Evolutionary conservation across 2,329 filamentous ascomycete genomes (phyloP).

Genomic region (Sarocladiaceae sp.): DNA sequence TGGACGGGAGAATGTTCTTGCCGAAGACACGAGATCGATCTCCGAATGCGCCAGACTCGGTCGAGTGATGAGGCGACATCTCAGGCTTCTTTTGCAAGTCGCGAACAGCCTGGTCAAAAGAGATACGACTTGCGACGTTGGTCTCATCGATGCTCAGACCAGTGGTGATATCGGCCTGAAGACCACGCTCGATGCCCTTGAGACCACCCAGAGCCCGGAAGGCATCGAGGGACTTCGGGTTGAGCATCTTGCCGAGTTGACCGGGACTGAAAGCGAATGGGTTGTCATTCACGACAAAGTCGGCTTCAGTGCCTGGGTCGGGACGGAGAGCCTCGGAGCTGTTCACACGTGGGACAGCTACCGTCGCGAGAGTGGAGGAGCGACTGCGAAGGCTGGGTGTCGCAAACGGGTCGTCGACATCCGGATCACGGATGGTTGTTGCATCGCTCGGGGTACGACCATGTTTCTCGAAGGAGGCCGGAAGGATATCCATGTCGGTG

Average conservation of each 20-base stretch:
- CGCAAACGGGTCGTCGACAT: neutral
- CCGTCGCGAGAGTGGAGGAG: conserved; percentile 3
- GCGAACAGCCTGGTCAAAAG: conserved; percentile 60
- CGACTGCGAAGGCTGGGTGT: neutral
- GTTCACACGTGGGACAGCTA: neutral
- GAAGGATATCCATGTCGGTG: conserved; percentile 2
- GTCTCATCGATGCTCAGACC: conserved; percentile 69
- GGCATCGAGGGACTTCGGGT: conserved; percentile 68
- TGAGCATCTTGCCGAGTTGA: conserved; percentile 69
- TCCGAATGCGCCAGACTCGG: neutral
- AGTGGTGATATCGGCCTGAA: conserved; percentile 57
- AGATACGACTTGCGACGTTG: conserved; percentile 52
- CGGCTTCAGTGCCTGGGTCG: conserved; percentile 65
- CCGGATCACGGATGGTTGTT: neutral
- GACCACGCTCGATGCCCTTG: conserved; percentile 63
- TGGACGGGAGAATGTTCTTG: conserved; percentile 60
- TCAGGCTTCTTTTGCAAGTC: conserved; percentile 2
- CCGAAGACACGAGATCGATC: conserved; percentile 49
- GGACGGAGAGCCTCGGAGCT: conserved; percentile 49
- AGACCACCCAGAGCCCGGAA: conserved; percentile 70
- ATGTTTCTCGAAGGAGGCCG: neutral
- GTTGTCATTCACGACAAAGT: conserved; percentile 66
- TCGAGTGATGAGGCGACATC: conserved; percentile 2
- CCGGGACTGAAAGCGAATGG: conserved; percentile 69
- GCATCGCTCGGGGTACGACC: conserved; percentile 3